phyloP scores from a whole-genome alignment of 345 rosid species.

The Ceriops tagal region DNA sequence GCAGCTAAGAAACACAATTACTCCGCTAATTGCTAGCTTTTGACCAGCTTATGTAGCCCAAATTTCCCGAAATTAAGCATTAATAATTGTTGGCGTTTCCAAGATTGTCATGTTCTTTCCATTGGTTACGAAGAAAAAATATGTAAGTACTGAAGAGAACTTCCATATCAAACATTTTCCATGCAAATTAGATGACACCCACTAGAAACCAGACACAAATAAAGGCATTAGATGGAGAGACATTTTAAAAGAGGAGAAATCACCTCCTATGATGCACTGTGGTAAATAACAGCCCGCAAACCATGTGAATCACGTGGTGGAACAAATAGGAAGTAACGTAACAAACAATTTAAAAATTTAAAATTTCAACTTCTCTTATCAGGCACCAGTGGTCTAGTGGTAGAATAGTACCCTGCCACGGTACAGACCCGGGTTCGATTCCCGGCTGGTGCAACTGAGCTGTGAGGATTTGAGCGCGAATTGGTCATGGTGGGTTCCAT shows the following conservation, averaged over 20 bases:
- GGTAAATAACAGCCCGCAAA: not conserved
- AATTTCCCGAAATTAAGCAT: no score
- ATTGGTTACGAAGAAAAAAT: no score
- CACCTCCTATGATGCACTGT: not conserved
- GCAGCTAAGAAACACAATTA: not conserved
- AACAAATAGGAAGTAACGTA: no score
- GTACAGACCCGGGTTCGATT: constrained; percentile 79
- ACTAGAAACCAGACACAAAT: not conserved
- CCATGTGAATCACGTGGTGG: not conserved
- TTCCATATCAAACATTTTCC: constrained; percentile 44
- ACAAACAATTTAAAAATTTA: fast-evolving
- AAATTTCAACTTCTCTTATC: fast-evolving
- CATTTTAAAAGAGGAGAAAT: not conserved
- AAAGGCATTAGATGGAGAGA: not conserved
- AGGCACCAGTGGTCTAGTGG: constrained; percentile 71
- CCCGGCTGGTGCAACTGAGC: constrained; percentile 32
- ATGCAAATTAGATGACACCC: constrained; percentile 11
- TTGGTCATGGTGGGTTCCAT: not conserved
- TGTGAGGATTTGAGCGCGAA: not conserved
- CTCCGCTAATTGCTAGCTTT: not conserved
- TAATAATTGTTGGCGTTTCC: no score
- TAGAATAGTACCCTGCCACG: constrained; percentile 78
- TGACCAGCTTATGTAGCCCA: not conserved
- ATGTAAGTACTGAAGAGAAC: constrained; percentile 16
- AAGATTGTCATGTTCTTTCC: no score